A percentile compares a stretch with the other conserved stretches of the same genome.
Conservation (phyloP, 257 asterid species). For the Gentiana macrophylla region DNA sequence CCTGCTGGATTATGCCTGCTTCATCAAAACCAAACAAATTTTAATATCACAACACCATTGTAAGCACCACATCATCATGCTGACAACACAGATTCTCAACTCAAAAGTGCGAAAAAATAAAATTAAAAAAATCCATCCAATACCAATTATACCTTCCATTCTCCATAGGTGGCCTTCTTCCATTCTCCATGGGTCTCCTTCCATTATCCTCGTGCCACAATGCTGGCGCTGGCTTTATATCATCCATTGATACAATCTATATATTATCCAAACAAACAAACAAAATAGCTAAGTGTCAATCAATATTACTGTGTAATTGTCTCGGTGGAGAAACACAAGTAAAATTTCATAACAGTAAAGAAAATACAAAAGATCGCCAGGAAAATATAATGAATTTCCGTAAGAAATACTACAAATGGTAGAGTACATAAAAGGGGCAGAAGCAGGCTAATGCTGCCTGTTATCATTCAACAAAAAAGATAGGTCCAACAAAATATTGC, state of each 20-base stretch:
- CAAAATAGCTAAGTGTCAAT: too few relatives aligned
- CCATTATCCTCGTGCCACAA: slow-evolving; percentile 98
- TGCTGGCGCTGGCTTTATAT: slow-evolving; percentile 74
- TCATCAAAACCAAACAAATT: background rate
- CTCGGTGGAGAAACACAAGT: background rate
- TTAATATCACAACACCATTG: background rate
- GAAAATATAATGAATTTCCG: too few relatives aligned
- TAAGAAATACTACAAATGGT: too few relatives aligned
- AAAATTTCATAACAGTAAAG: background rate
- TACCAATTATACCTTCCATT: slow-evolving; percentile 38
- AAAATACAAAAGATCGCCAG: background rate
- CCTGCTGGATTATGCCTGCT: slow-evolving; percentile 17
- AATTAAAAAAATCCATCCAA: background rate
- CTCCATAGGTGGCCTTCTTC: slow-evolving; percentile 49
- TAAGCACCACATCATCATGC: background rate
- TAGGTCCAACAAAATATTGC: too few relatives aligned
- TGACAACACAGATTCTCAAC: background rate
- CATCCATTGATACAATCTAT: slow-evolving; percentile 63
- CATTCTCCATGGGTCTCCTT: slow-evolving; percentile 63
- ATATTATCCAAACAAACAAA: background rate
- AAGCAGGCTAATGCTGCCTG: too few relatives aligned
- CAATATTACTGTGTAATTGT: too few relatives aligned
- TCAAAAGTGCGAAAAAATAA: background rate
- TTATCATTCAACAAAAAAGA: too few relatives aligned
- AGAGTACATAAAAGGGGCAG: too few relatives aligned